Evolutionary conservation across 768 basidiomycete genomes (phyloP).

Genomic region (Termitomyces heimii): DNA sequence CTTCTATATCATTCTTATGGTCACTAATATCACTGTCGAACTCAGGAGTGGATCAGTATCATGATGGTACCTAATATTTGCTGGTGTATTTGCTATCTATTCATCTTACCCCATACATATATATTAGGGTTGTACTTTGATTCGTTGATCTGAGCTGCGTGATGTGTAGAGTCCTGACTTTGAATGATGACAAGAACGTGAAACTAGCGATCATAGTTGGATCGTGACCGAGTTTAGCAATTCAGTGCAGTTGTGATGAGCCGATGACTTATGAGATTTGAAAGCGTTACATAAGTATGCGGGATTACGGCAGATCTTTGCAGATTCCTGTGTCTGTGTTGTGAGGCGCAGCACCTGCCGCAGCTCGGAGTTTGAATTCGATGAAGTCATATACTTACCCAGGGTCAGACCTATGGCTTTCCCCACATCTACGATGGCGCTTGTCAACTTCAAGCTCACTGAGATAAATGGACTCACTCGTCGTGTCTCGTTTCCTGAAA

Average conservation of each 20-base stretch:
- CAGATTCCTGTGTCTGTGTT: background rate
- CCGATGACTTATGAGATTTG: background rate
- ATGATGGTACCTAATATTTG: background rate
- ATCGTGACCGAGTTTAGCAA: too few relatives aligned
- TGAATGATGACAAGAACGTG: too few relatives aligned
- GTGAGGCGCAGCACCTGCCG: background rate
- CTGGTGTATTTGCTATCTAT: background rate
- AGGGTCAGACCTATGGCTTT: background rate
- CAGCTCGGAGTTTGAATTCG: constrained; percentile 1
- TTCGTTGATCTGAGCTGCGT: background rate
- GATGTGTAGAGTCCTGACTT: too few relatives aligned
- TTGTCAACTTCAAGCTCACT: constrained; percentile 62
- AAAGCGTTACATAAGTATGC: background rate
- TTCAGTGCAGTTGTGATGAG: too few relatives aligned
- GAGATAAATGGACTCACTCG: constrained; percentile 54
- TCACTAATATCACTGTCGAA: constrained; percentile 75
- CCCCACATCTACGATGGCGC: constrained; percentile 27
- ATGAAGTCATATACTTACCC: background rate
- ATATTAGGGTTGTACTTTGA: background rate
- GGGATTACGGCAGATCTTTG: background rate
- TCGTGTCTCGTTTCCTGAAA: constrained; percentile 28
- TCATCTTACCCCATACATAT: background rate
- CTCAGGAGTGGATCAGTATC: constrained; percentile 26
- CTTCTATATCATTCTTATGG: constrained; percentile 74
- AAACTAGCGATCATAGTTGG: too few relatives aligned